These are phyloP conservation scores for Leishmania amazonensis DNA, from an alignment of 208 protist species.

Conservation along the genomic window DNA sequence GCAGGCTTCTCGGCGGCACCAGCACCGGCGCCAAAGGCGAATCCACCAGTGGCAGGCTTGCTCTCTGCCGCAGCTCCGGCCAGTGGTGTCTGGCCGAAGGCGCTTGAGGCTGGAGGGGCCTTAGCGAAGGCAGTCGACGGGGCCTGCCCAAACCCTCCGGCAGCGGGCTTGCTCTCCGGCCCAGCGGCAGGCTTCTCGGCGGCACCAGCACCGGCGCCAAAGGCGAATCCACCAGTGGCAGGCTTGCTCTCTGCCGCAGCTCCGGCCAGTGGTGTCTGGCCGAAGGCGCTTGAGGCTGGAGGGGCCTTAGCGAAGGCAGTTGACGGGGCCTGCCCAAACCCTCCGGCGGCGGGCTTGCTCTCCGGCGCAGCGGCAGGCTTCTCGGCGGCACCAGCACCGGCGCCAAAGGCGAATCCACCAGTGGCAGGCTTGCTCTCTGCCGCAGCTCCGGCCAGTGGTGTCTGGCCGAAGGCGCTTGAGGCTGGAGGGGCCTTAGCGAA, in stretches of 20 bases:
- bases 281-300: too few species aligned
- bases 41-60: constrained; percentile 1
- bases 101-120: not conserved
- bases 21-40: constrained; percentile 10
- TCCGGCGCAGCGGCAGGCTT: not conserved
- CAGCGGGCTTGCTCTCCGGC: constrained; percentile 6
- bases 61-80: not conserved
- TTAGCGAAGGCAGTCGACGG: constrained; percentile 17
- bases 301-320: too few species aligned
- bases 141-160: not conserved
- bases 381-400: not conserved
- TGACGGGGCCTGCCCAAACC: not conserved
- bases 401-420: constrained; percentile 4
- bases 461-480: too few species aligned
- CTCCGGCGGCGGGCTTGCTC: not conserved
- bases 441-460: not conserved
- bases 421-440: not conserved
- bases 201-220: not conserved
- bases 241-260: not conserved
- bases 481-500: too few species aligned
- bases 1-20: not conserved
- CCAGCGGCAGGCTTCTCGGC: not conserved
- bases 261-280: not conserved
- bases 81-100: not conserved
- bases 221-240: not conserved